Evolutionary conservation across 2,329 filamentous ascomycete genomes (phyloP).

Genomic region (Talaromyces rugulosus): DNA sequence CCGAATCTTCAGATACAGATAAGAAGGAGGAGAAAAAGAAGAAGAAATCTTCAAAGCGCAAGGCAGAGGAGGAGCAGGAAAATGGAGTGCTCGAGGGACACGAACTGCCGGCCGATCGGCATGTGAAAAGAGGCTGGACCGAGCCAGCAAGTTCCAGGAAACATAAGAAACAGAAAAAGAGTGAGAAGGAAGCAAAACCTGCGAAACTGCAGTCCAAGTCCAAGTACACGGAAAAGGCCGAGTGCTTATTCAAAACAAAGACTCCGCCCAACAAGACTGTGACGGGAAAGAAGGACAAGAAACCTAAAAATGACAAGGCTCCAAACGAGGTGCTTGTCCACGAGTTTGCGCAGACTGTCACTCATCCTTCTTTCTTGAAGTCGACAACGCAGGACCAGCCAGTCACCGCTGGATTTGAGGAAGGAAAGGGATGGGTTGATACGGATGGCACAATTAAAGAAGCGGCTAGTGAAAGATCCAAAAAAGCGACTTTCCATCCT

Average conservation of each 20-base stretch:
- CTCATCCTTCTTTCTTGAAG: constrained; percentile 78
- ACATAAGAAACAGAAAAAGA: constrained; percentile 43
- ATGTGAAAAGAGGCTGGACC: constrained; percentile 87
- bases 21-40: neutral
- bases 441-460: constrained; percentile 67
- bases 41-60: constrained; percentile 17
- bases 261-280: constrained; percentile 56
- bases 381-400: constrained; percentile 43
- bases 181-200: constrained; percentile 53
- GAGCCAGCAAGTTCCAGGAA: constrained; percentile 52
- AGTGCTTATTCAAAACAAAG: constrained; percentile 80
- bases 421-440: constrained; percentile 87
- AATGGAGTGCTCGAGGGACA: constrained; percentile 61
- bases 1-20: constrained; percentile 19
- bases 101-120: constrained; percentile 67
- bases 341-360: constrained; percentile 82
- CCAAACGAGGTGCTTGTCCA: constrained; percentile 68
- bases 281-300: constrained; percentile 33
- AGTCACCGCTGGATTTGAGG: constrained; percentile 63
- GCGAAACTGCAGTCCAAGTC: constrained; percentile 60
- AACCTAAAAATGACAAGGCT: constrained; percentile 59
- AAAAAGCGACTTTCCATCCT: constrained; percentile 25
- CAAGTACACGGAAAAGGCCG: constrained; percentile 74
- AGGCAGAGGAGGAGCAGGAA: constrained; percentile 53
- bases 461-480: constrained; percentile 23